Base-by-base conservation (phyloP, 2,329 filamentous ascomycete species). In the Emmonsiellopsis sp. region DNA sequence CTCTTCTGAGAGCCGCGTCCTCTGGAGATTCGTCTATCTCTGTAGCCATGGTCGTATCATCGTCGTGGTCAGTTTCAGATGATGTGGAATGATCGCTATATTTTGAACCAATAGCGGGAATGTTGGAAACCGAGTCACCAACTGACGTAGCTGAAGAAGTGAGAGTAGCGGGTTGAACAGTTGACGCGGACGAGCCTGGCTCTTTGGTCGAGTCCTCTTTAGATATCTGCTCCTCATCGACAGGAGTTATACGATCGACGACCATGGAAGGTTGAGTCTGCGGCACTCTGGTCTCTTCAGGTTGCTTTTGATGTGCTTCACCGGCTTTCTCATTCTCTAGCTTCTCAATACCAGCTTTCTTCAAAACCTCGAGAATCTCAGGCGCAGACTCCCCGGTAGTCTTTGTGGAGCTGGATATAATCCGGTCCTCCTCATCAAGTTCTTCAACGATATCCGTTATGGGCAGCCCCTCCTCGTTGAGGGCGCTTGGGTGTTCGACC, bases 371-470 rank as follows among this genome's bases (percentile, higher is more conserved):
- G 13, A 87, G 67, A 3, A 96, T 75, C 59, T 87, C 80, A 7
- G 82, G 76, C 15, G 86, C 80, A 11, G 79, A 74, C 51, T 85
- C 81, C 6, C 84, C 85, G 0, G 89, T 86, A n/a, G 74, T 80
- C 38, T 83, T 81, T 32, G 86, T 72, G 53, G 75, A 80, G 61
- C 79, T 83, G 0, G 82, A 87, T 49, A 95, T 70, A 3, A 97
- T 80, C 63, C 95, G 93, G 53, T 85, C 93, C 9, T 95, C 82
- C 7, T 96, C 91, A 64, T 97, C 93, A 26, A 97, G 76, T 72
- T 95, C 83, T 70, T 98, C 93, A 52, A 89, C 77, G 59, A 98
- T 97, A 62, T 97, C 93, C 34, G 87, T 91, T 55, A 97, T 80
- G 0, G 90, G 87, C 50, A 90, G 74, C 1, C 83, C 85, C 56